Evolutionary conservation across 1,139 yeast species (phyloP).

Genomic region (Lodderomyces parapsilosis): DNA sequence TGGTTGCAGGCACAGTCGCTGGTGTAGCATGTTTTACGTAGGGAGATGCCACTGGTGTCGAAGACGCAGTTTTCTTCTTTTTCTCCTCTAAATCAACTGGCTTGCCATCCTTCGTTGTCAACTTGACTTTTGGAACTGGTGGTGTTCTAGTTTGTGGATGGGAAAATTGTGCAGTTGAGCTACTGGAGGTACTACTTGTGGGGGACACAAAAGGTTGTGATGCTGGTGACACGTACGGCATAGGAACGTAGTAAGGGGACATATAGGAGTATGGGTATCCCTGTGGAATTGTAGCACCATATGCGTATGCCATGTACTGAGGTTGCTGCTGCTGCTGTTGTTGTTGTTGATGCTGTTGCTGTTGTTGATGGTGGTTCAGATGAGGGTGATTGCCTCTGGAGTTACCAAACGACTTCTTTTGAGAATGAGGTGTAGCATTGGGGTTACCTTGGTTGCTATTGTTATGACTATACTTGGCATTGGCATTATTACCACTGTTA

Average conservation of each 20-base stretch:
- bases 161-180: conserved; percentile 12
- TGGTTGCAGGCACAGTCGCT: conserved; percentile 15
- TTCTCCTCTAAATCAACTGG: conserved; percentile 46
- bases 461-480: conserved; percentile 2
- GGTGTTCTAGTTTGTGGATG: conserved; percentile 16
- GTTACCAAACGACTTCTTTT: conserved; percentile 2
- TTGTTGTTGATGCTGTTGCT: conserved; percentile 5
- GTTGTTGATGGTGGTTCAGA: conserved; percentile 3
- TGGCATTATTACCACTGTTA: background rate
- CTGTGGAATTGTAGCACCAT: conserved; percentile 1
- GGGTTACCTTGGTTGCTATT: conserved; percentile 4
- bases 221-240: conserved; percentile 3
- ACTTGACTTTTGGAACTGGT: conserved; percentile 28
- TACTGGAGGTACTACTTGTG: conserved; percentile 9
- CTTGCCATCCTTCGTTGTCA: conserved; percentile 49
- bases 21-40: conserved; percentile 17
- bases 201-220: conserved; percentile 1
- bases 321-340: conserved; percentile 5
- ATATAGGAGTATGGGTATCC: background rate
- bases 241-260: conserved; percentile 4
- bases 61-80: conserved; percentile 26
- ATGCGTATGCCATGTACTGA: background rate
- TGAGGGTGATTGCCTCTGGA: background rate
- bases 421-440: background rate
- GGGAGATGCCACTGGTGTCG: conserved; percentile 20